Percentiles rank a stretch among this genome's conserved stretches.
phyloP scores from a whole-genome alignment of 2,329 filamentous ascomycete genomes.

The Seiridium cupressi region DNA sequence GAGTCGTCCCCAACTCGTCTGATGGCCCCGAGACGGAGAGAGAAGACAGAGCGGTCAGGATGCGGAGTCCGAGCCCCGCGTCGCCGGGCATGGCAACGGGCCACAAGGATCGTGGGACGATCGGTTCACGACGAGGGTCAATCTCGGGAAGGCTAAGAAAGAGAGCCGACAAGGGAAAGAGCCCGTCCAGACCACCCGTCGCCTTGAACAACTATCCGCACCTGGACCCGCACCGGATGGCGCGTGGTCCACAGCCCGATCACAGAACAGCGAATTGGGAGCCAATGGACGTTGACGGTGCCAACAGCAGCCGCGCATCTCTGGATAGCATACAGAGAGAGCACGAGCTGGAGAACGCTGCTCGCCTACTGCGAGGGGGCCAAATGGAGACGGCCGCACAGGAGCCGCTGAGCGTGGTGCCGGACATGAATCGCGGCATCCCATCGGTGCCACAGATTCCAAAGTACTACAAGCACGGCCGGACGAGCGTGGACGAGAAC shows the following conservation, averaged over 20 bases:
- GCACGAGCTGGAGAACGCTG: neutral
- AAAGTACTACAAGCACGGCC: slow-evolving; percentile 30
- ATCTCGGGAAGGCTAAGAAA: slow-evolving; percentile 1
- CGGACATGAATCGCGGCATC: slow-evolving; percentile 46
- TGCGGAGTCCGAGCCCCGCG: slow-evolving; percentile 7
- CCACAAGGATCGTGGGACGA: neutral
- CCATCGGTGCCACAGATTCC: slow-evolving; percentile 44
- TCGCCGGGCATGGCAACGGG: neutral
- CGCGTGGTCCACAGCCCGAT: neutral
- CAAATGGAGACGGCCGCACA: neutral
- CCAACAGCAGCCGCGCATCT: neutral
- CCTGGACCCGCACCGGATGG: neutral
- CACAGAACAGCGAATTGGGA: neutral
- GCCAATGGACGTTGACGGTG: slow-evolving; percentile 8
- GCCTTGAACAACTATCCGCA: slow-evolving; percentile 1
- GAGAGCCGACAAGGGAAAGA: neutral
- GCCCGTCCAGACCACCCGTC: slow-evolving; percentile 1
- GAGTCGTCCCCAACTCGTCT: neutral
- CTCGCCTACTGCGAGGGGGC: too few relatives aligned
- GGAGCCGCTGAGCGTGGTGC: slow-evolving; percentile 36
- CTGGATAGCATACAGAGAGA: neutral
- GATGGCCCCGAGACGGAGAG: neutral
- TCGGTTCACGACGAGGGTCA: neutral
- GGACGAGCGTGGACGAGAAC: neutral
- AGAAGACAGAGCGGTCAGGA: neutral